Evolutionary conservation across 257 asterid genomes (phyloP), one percentile per base, ranked within the genome.

Genomic region (Solanum etuberosum): DNA sequence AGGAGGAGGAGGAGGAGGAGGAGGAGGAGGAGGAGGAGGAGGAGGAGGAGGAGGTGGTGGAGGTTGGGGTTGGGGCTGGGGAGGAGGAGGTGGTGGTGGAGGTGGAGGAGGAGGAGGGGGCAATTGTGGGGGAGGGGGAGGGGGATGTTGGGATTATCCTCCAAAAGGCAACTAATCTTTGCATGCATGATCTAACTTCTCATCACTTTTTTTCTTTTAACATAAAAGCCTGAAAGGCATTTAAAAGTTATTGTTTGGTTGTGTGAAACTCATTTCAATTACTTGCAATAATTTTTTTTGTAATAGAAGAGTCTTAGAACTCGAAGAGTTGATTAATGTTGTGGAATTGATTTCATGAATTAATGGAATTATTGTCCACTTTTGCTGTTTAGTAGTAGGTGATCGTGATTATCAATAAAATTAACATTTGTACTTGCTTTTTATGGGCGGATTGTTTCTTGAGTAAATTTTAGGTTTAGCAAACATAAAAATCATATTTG

Each of bases 31-130:
- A 2, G 83, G 84, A 0, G 40, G 38, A 0, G 85, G 85, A 0
- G 51, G 86, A 0, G 31, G 83, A 0, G 18, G 90, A 0, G 86
- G 90, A 0, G 87, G 89, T 0, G 88, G 90, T 0, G 85, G 90
- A 0, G 91, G 90, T 5, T 2, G 88, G 46, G 38, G 84, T 38
- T 10, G 89, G 35, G 89, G 89, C 0, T 32, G 86, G 25, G 87
- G 83, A 13, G 92, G 90, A 4, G 90, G 90, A 0, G 84, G 87
- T 18, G 40, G 87, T 70, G 91, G 51, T 46, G 91, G 86, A 27
- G 91, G 89, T 0, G 67, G 81, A 1, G 73, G 51, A 0, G 90
- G 87, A 3, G 87, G 87, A 3, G 35, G 83, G 3, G 67, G 42
- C 25, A 80, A 46, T 80, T 80, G 85, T 48, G 46, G 67, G 85